A percentile compares a stretch with the other conserved stretches of the same genome.
phyloP scores from a whole-genome alignment of 257 asterid genomes.

The Jaltomata sinuosa region DNA sequence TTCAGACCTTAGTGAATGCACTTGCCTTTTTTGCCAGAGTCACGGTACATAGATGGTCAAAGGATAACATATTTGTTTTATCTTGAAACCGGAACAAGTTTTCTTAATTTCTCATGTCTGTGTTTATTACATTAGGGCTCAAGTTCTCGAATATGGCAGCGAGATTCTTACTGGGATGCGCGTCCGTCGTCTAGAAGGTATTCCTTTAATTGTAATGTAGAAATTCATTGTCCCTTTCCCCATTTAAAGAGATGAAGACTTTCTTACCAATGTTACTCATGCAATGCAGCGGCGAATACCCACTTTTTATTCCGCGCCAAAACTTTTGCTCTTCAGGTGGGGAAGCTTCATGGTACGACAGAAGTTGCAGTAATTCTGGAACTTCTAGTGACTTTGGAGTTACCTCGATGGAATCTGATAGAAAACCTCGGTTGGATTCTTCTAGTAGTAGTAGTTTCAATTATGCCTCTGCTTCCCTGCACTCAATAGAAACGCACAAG shows the following conservation, averaged over 20 bases:
- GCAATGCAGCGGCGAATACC: conserved; percentile 61
- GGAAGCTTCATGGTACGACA: conserved; percentile 94
- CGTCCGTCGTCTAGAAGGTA: conserved; percentile 97
- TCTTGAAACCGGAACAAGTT: background rate
- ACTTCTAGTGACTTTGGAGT: conserved; percentile 87
- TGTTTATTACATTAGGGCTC: conserved; percentile 62
- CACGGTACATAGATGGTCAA: background rate
- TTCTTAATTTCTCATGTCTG: conserved; percentile 3
- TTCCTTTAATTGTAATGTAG: background rate
- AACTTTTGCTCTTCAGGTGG: conserved; percentile 71
- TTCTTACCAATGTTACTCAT: conserved; percentile 12
- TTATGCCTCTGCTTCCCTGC: conserved; percentile 74
- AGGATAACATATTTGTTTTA: background rate
- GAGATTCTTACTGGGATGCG: conserved; percentile 93
- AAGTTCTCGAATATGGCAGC: conserved; percentile 97
- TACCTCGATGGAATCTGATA: conserved; percentile 86
- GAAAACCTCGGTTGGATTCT: conserved; percentile 71
- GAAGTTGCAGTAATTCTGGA: conserved; percentile 88
- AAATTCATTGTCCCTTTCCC: conserved; percentile 1
- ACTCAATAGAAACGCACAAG: conserved; percentile 76
- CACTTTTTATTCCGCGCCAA: conserved; percentile 93
- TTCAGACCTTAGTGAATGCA: background rate
- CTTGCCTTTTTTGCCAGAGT: background rate
- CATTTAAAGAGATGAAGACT: background rate
- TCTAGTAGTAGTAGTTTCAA: conserved; percentile 65